These are phyloP conservation scores for Cercospora nicotianae DNA, from an alignment of 2,329 filamentous ascomycete species.

Conservation along the genomic window DNA sequence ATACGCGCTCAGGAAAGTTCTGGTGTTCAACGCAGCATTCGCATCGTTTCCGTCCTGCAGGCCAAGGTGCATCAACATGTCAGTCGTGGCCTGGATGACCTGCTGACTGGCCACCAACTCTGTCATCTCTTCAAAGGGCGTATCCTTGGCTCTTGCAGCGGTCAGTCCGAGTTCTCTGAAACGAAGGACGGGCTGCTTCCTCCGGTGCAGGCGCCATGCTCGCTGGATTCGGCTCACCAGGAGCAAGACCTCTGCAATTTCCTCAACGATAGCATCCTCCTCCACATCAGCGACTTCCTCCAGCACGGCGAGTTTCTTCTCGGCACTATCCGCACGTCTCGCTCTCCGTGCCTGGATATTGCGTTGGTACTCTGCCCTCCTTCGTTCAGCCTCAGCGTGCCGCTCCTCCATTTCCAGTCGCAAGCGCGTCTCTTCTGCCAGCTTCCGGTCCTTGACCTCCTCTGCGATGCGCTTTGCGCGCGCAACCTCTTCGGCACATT, in stretches of 20 bases:
- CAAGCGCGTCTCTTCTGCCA: slow-evolving; percentile 69
- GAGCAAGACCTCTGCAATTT: slow-evolving; percentile 36
- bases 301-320: slow-evolving; percentile 53
- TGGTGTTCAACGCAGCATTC: slow-evolving; percentile 64
- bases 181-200: slow-evolving; percentile 61
- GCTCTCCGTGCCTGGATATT: slow-evolving; percentile 51
- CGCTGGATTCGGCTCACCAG: slow-evolving; percentile 66
- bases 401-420: slow-evolving; percentile 76
- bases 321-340: slow-evolving; percentile 42
- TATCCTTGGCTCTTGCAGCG: slow-evolving; percentile 68
- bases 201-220: slow-evolving; percentile 64
- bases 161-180: slow-evolving; percentile 68
- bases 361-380: slow-evolving; percentile 58
- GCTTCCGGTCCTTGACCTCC: slow-evolving; percentile 75
- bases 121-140: slow-evolving; percentile 73
- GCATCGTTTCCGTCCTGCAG: slow-evolving; percentile 60
- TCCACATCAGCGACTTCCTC: slow-evolving; percentile 50
- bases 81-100: slow-evolving; percentile 65
- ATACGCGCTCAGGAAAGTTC: slow-evolving; percentile 77
- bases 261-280: slow-evolving; percentile 44
- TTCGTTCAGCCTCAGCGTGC: slow-evolving; percentile 72
- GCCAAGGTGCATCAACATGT: slow-evolving; percentile 68
- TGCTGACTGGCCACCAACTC: slow-evolving; percentile 65
- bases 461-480: slow-evolving; percentile 81
- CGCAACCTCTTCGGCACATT: slow-evolving; percentile 79